Conservation (phyloP, 768 basidiomycete species). For the Tulasnella sp. region DNA sequence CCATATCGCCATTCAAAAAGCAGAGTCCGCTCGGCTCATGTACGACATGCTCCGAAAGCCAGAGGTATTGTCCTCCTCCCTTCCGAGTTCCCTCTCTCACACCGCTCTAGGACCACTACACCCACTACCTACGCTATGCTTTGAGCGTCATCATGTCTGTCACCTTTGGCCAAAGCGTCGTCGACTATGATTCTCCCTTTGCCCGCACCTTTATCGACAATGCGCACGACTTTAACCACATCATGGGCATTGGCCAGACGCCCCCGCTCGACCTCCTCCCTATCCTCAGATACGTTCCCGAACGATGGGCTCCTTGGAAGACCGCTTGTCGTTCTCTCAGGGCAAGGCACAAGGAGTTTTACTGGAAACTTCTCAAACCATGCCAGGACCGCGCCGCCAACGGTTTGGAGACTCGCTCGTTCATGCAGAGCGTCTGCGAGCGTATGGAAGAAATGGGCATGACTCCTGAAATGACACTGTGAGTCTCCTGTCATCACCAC, state of each 20-base stretch:
- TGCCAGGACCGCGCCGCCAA: neutral
- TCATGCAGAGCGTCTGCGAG: slow-evolving; percentile 4
- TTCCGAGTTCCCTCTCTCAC: too few relatives aligned
- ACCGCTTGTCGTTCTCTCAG: neutral
- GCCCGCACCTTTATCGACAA: neutral
- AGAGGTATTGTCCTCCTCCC: slow-evolving; percentile 18
- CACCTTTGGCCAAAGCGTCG: slow-evolving; percentile 4
- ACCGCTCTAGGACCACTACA: slow-evolving; percentile 5
- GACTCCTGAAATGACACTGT: slow-evolving; percentile 4
- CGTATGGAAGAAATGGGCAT: neutral
- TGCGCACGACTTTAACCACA: neutral
- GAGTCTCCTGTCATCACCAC: neutral
- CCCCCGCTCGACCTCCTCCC: slow-evolving; percentile 11
- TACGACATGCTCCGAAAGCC: slow-evolving; percentile 24
- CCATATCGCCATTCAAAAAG: slow-evolving; percentile 23
- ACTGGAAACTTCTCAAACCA: slow-evolving; percentile 6
- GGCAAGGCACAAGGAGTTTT: slow-evolving; percentile 1
- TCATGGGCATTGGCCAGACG: neutral
- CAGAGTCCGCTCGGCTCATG: slow-evolving; percentile 26
- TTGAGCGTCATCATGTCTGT: slow-evolving; percentile 6
- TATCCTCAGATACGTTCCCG: slow-evolving; percentile 8
- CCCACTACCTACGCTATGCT: slow-evolving; percentile 4
- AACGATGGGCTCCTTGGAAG: slow-evolving; percentile 9
- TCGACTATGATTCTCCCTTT: neutral
- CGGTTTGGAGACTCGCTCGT: neutral